phyloP scores from a whole-genome alignment of 1,139 yeast species.

The Sugiyamaella neomexicana region DNA sequence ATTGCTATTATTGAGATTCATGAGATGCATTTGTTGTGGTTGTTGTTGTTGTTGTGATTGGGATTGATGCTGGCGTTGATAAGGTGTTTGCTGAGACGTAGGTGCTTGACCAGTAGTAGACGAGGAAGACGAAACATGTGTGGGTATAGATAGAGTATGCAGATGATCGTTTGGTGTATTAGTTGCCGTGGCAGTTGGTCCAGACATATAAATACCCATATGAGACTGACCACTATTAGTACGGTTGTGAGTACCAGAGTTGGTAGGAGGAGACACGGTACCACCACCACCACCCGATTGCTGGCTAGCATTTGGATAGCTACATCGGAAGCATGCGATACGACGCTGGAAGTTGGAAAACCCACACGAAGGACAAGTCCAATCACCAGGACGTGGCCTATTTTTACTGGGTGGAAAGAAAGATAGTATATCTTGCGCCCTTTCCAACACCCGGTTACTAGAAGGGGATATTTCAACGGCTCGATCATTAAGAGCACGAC shows the following conservation, averaged over 20 bases:
- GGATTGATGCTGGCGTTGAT: conserved; percentile 14
- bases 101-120: conserved; percentile 1
- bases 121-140: conserved; percentile 4
- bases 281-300: background rate
- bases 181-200: background rate
- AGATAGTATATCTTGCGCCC: conserved; percentile 74
- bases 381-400: conserved; percentile 94
- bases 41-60: conserved; percentile 13
- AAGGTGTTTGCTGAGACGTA: conserved; percentile 12
- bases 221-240: conserved; percentile 8
- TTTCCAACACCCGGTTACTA: conserved; percentile 69
- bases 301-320: conserved; percentile 70
- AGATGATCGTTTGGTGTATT: background rate
- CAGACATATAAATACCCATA: background rate
- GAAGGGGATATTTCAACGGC: conserved; percentile 87
- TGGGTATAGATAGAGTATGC: background rate
- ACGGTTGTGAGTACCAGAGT: conserved; percentile 3
- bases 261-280: conserved; percentile 43
- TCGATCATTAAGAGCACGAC: conserved; percentile 70
- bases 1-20: background rate
- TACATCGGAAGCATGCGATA: conserved; percentile 91
- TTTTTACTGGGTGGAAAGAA: conserved; percentile 89
- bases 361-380: conserved; percentile 97
- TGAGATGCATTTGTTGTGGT: conserved; percentile 8
- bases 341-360: conserved; percentile 93